phyloP scores from a whole-genome alignment of 805 yeast species.

The Huiozyma naganishii region DNA sequence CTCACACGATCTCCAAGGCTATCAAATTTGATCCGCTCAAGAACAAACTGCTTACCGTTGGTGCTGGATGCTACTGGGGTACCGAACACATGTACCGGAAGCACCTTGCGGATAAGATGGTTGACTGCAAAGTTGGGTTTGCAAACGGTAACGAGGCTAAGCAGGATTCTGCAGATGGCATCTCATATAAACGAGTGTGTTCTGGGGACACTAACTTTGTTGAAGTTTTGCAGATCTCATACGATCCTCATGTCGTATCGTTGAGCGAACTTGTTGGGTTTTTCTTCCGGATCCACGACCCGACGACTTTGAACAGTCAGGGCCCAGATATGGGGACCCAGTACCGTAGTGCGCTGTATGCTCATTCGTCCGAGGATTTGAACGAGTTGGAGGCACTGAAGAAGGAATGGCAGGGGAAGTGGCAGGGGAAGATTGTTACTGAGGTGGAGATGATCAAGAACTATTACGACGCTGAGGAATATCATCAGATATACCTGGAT shows the following conservation, averaged over 20 bases:
- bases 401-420: constrained; percentile 52
- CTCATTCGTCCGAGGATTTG: constrained; percentile 40
- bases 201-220: constrained; percentile 65
- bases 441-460: constrained; percentile 51
- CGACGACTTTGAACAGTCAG: constrained; percentile 72
- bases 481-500: constrained; percentile 75
- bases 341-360: constrained; percentile 75
- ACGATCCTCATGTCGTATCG: constrained; percentile 55
- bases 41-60: constrained; percentile 46
- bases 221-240: constrained; percentile 76
- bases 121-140: constrained; percentile 80
- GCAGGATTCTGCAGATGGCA: constrained; percentile 31
- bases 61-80: constrained; percentile 80
- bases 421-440: constrained; percentile 63
- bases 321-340: constrained; percentile 89
- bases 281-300: constrained; percentile 90
- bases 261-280: constrained; percentile 61
- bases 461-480: constrained; percentile 92
- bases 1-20: constrained; percentile 29
- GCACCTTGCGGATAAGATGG: constrained; percentile 47
- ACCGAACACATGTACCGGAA: constrained; percentile 75
- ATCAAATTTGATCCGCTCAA: constrained; percentile 34
- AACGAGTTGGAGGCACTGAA: constrained; percentile 35
- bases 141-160: constrained; percentile 56
- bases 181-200: constrained; percentile 62